These are phyloP conservation scores for Microstegium vimineum DNA, from an alignment of 176 grass and related monocot species.

Conservation along the genomic window DNA sequence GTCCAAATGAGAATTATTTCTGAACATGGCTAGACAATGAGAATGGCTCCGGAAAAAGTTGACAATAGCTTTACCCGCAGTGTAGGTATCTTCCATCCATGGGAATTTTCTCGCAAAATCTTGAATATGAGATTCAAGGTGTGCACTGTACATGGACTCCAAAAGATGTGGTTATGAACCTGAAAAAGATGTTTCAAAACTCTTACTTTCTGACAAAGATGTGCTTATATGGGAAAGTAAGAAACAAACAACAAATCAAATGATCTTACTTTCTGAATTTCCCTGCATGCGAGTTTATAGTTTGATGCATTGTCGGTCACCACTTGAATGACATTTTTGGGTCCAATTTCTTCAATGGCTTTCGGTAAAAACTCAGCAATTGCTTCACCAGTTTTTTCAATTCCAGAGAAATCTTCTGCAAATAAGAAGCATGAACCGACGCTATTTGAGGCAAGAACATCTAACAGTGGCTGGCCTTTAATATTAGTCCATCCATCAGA, in stretches of 20 bases:
- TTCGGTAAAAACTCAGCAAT: background rate
- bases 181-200: background rate
- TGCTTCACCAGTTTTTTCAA: too few relatives aligned
- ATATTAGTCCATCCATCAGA: constrained; percentile 17
- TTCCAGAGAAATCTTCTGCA: constrained; percentile 7
- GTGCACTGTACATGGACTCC: background rate
- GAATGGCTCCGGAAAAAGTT: background rate
- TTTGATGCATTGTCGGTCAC: constrained; percentile 18
- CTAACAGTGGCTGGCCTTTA: background rate
- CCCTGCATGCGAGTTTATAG: background rate
- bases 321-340: background rate
- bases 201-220: background rate
- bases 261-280: constrained; percentile 1
- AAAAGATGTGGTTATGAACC: background rate
- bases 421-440: background rate
- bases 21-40: background rate
- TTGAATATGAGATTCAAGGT: background rate
- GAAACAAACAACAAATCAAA: background rate
- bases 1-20: background rate
- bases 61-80: background rate
- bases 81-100: background rate
- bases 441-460: constrained; percentile 11
- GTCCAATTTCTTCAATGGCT: background rate
- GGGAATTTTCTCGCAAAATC: background rate
- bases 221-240: background rate